Percentiles rank a stretch among this genome's conserved stretches.
Evolutionary conservation across 2,329 filamentous ascomycete species (phyloP).

Genomic region (Curvularia lunata): DNA sequence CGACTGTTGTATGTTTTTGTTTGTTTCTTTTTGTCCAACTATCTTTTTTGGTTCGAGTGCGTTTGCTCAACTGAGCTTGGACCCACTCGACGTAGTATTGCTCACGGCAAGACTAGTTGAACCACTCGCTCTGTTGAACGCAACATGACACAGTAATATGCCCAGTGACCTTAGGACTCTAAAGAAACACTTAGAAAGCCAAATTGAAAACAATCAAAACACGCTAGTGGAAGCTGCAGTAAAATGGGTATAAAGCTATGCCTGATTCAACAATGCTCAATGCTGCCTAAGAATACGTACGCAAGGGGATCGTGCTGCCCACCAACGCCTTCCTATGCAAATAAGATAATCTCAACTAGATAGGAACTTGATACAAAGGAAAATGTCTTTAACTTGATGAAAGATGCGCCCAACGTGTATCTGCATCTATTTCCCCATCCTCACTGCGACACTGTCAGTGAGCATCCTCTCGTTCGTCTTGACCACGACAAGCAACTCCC

Average conservation of each 20-base stretch:
- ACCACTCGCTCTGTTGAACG: too few relatives aligned
- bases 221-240: neutral
- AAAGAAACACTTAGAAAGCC: neutral
- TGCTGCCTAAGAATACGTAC: neutral
- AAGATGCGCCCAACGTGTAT: conserved; percentile 41
- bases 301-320: neutral
- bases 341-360: neutral
- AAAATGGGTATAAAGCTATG: conserved; percentile 3
- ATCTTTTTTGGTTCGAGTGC: too few relatives aligned
- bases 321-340: conserved; percentile 2
- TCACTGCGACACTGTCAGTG: conserved; percentile 35
- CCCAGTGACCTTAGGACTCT: neutral
- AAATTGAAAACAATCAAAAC: neutral
- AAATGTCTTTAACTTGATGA: conserved; percentile 17
- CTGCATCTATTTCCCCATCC: conserved; percentile 33
- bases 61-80: too few relatives aligned
- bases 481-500: neutral
- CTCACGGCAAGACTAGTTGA: too few relatives aligned
- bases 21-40: too few relatives aligned
- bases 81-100: too few relatives aligned
- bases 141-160: neutral
- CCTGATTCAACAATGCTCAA: conserved; percentile 1
- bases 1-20: too few relatives aligned
- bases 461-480: neutral
- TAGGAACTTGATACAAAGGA: neutral